Conservation (phyloP, 176 grass and related monocot species). For the Poa annua region DNA sequence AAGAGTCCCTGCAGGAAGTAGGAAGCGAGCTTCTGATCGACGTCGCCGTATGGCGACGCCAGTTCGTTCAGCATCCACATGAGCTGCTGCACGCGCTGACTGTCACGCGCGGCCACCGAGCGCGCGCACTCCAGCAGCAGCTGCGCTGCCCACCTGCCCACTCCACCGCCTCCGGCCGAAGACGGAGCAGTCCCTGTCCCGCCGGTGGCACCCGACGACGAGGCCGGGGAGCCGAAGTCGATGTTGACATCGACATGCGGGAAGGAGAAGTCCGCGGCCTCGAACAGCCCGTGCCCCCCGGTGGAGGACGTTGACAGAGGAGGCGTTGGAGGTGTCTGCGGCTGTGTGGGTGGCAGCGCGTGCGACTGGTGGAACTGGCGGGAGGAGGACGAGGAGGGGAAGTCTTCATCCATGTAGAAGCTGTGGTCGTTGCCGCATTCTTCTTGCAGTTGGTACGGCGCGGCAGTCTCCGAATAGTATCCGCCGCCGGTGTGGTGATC, state of each 20-base stretch:
- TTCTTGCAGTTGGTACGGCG: conserved; percentile 57
- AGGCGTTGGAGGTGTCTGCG: conserved; percentile 53
- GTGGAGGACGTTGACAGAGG: conserved; percentile 70
- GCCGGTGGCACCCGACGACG: conserved; percentile 50
- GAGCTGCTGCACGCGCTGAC: conserved; percentile 89
- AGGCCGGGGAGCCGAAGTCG: conserved; percentile 82
- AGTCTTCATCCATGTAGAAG: conserved; percentile 99
- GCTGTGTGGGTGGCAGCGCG: conserved; percentile 39
- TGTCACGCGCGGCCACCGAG: conserved; percentile 66
- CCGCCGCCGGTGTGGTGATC: conserved; percentile 65
- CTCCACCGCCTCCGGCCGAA: conserved; percentile 32
- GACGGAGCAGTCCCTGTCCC: conserved; percentile 39
- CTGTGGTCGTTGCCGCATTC: conserved; percentile 76
- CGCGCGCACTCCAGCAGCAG: conserved; percentile 82
- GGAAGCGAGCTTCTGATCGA: conserved; percentile 89
- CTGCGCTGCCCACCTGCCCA: conserved; percentile 66
- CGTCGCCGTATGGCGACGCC: conserved; percentile 85
- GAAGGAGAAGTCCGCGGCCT: conserved; percentile 73
- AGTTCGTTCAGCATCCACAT: conserved; percentile 99
- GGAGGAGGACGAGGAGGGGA: conserved; percentile 87
- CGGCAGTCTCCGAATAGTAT: conserved; percentile 54
- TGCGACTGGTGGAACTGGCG: conserved; percentile 59
- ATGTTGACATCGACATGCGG: conserved; percentile 85
- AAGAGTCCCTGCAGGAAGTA: conserved; percentile 91
- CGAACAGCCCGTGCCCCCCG: conserved; percentile 62